A percentile compares a stretch with the other conserved stretches of the same genome.
phyloP scores from a whole-genome alignment of 2,329 filamentous ascomycete species.

The Fusarium illudens region DNA sequence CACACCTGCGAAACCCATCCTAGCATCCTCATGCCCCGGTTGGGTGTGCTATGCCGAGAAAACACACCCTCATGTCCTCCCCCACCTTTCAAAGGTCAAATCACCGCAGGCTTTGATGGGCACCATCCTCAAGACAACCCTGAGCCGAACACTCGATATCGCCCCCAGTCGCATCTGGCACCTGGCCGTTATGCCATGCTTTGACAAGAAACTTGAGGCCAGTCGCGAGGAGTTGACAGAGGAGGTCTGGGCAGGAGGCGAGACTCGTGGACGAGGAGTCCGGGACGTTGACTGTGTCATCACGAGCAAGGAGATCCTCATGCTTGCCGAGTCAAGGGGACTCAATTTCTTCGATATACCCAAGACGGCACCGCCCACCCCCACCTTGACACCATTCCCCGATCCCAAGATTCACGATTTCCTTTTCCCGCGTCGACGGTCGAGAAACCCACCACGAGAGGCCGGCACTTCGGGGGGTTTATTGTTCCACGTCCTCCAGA shows the following conservation, averaged over 20 bases:
- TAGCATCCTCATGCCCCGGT: slow-evolving; percentile 92
- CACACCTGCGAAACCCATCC: slow-evolving; percentile 63
- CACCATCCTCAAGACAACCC: slow-evolving; percentile 85
- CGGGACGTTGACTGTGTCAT: slow-evolving; percentile 98
- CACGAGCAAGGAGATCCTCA: slow-evolving; percentile 92
- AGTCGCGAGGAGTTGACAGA: slow-evolving; percentile 92
- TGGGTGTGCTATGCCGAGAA: slow-evolving; percentile 99
- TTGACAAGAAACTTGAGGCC: slow-evolving; percentile 98
- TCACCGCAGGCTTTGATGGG: slow-evolving; percentile 93
- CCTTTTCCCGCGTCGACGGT: slow-evolving; percentile 69
- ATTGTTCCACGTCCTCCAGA: slow-evolving; percentile 82
- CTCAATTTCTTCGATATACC: slow-evolving; percentile 79
- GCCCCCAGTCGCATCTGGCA: slow-evolving; percentile 89
- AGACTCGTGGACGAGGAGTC: slow-evolving; percentile 62
- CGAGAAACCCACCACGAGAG: slow-evolving; percentile 57
- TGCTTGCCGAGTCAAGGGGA: slow-evolving; percentile 82
- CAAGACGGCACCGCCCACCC: slow-evolving; percentile 58
- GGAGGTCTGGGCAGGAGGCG: slow-evolving; percentile 70
- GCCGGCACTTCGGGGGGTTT: slow-evolving; percentile 90
- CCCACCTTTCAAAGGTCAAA: slow-evolving; percentile 89
- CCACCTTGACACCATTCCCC: slow-evolving; percentile 69
- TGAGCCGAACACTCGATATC: slow-evolving; percentile 77
- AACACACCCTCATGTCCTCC: slow-evolving; percentile 91
- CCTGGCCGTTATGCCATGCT: slow-evolving; percentile 95
- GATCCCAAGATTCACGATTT: slow-evolving; percentile 75